These are phyloP conservation scores for Dactylellina sp. DNA, from an alignment of 2,329 filamentous ascomycete species.

Conservation along the genomic window DNA sequence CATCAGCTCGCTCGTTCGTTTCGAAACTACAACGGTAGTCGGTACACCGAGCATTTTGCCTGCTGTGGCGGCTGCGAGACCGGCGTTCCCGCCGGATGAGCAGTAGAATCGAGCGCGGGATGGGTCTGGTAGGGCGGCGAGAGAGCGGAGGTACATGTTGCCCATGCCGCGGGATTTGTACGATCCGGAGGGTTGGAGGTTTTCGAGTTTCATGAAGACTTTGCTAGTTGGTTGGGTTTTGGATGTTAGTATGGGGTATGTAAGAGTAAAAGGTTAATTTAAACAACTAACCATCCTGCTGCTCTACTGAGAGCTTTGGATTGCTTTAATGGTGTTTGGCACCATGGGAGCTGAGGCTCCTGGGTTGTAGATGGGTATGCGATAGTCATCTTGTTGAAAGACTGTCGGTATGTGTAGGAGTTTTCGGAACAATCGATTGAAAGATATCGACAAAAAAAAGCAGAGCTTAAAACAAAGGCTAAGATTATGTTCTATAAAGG, in stretches of 20 bases:
- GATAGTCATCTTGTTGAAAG: slow-evolving; percentile 57
- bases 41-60: slow-evolving; percentile 73
- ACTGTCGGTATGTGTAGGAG: slow-evolving; percentile 1
- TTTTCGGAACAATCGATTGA: too few relatives aligned
- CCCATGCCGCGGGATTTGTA: slow-evolving; percentile 87
- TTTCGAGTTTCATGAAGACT: slow-evolving; percentile 87
- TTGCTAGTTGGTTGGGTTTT: slow-evolving; percentile 67
- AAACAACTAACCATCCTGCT: slow-evolving; percentile 74
- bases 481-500: too few relatives aligned
- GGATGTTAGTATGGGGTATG: slow-evolving; percentile 15
- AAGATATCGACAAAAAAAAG: too few relatives aligned
- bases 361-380: slow-evolving; percentile 51
- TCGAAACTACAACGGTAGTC: slow-evolving; percentile 80
- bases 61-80: slow-evolving; percentile 81
- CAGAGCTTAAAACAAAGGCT: too few relatives aligned
- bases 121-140: slow-evolving; percentile 63
- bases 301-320: slow-evolving; percentile 75
- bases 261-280: slow-evolving; percentile 6
- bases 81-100: slow-evolving; percentile 84
- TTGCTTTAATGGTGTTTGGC: slow-evolving; percentile 77
- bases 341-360: slow-evolving; percentile 70
- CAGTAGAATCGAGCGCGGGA: slow-evolving; percentile 76
- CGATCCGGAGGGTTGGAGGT: slow-evolving; percentile 83
- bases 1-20: slow-evolving; percentile 75
- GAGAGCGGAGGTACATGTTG: slow-evolving; percentile 73